phyloP scores from a whole-genome alignment of 306 rosid genomes.

The Vicia faba region DNA sequence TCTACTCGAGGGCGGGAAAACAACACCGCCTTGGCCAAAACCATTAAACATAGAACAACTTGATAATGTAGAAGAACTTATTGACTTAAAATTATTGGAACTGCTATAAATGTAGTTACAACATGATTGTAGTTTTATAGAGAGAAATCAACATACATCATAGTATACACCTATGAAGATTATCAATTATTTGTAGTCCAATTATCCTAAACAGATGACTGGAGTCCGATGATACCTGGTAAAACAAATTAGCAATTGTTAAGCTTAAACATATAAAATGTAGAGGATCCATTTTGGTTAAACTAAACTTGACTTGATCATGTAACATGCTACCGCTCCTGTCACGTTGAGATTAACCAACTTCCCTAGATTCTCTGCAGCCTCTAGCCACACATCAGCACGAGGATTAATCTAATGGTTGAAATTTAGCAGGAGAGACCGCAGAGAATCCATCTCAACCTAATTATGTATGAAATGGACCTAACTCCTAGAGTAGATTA shows the following conservation, averaged over 20 bases:
- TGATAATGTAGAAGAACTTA: neutral
- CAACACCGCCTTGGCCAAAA: too few relatives aligned
- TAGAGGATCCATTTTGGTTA: neutral
- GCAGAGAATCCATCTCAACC: neutral
- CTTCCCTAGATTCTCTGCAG: neutral
- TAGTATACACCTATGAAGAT: slow-evolving; percentile 3
- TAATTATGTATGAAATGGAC: neutral
- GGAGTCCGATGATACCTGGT: slow-evolving; percentile 84
- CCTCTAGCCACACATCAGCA: neutral
- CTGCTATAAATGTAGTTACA: slow-evolving; percentile 7
- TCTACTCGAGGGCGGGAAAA: neutral
- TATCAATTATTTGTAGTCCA: slow-evolving; percentile 24
- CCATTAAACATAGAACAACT: neutral
- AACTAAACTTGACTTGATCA: slow-evolving; percentile 9
- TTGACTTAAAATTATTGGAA: neutral
- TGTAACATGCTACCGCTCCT: neutral
- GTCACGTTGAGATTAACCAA: neutral
- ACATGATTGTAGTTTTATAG: slow-evolving; percentile 2
- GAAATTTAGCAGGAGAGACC: neutral
- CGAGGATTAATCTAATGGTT: neutral
- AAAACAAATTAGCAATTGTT: slow-evolving; percentile 28
- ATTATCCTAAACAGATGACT: slow-evolving; percentile 57
- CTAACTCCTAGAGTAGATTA: neutral
- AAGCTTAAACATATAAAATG: slow-evolving; percentile 12
- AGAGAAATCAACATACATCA: slow-evolving; percentile 22